Conservation (phyloP, 2,329 filamentous ascomycete genomes). For the Magnaporthiopsis incrustans region DNA sequence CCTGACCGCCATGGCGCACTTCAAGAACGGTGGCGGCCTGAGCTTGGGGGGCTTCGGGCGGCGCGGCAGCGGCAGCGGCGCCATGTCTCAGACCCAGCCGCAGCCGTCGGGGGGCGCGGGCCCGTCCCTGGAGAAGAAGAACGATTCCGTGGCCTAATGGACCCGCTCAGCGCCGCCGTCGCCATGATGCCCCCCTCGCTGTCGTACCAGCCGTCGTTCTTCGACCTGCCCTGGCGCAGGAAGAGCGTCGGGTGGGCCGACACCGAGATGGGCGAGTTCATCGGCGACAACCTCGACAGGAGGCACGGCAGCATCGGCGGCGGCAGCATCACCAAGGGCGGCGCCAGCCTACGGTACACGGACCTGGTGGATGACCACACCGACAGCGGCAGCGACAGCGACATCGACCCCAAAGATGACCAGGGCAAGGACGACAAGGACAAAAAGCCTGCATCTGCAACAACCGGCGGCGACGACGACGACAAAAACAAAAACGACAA, state of each 20-base stretch:
- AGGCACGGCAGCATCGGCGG: background rate
- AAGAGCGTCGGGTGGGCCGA: constrained; percentile 5
- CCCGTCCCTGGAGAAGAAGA: constrained; percentile 6
- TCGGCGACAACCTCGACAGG: background rate
- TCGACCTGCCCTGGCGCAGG: constrained; percentile 3
- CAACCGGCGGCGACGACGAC: too few relatives aligned
- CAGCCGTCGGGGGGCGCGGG: constrained; percentile 1
- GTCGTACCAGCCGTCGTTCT: background rate
- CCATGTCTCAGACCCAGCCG: constrained; percentile 2
- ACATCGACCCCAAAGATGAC: background rate
- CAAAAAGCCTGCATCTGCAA: background rate
- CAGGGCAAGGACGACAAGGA: background rate
- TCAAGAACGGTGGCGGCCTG: constrained; percentile 29
- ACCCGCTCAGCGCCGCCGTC: constrained; percentile 4
- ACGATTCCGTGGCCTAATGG: constrained; percentile 6
- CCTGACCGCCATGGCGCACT: constrained; percentile 38
- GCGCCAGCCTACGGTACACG: background rate
- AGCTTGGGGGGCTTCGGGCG: constrained; percentile 3
- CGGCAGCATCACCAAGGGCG: background rate
- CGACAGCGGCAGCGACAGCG: background rate
- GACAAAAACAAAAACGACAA: background rate
- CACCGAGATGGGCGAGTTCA: constrained; percentile 6
- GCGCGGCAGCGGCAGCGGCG: constrained; percentile 6
- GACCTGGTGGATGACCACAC: background rate
- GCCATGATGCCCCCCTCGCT: constrained; percentile 7